Conservation (phyloP, 2,329 filamentous ascomycete species). For the Verticillium tricorpus region DNA sequence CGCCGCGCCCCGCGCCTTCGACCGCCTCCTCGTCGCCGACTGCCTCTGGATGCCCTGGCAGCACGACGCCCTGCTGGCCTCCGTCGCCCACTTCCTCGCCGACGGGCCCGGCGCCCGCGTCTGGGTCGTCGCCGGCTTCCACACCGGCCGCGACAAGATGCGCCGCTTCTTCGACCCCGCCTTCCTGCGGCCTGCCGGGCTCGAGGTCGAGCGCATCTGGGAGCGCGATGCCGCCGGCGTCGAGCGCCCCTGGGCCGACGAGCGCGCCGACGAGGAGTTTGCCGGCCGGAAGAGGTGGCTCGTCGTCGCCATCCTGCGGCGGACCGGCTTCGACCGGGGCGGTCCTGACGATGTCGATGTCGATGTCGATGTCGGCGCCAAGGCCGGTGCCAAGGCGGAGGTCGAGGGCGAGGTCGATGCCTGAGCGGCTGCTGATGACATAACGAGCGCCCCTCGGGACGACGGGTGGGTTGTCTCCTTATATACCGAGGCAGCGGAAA, state of each 20-base stretch:
- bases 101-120: conserved; percentile 41
- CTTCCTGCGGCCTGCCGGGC: conserved; percentile 40
- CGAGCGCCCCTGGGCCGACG: conserved; percentile 56
- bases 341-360: too few relatives aligned
- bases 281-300: conserved; percentile 66
- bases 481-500: not conserved
- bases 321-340: conserved; percentile 13
- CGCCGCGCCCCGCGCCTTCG: conserved; percentile 38
- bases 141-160: conserved; percentile 64
- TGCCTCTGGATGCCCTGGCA: conserved; percentile 73
- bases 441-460: too few relatives aligned
- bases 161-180: conserved; percentile 55
- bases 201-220: conserved; percentile 62
- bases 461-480: not conserved
- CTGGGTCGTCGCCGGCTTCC: conserved; percentile 67
- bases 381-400: too few relatives aligned
- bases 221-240: conserved; percentile 64
- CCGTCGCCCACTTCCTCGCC: conserved; percentile 59
- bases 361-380: too few relatives aligned
- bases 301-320: conserved; percentile 51
- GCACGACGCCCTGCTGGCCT: conserved; percentile 60
- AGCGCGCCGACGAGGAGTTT: conserved; percentile 58
- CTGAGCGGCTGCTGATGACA: too few relatives aligned
- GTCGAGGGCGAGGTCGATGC: too few relatives aligned
- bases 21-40: conserved; percentile 64